Conservation (phyloP, 2,329 filamentous ascomycete species). For the Monilinia fructigena region DNA sequence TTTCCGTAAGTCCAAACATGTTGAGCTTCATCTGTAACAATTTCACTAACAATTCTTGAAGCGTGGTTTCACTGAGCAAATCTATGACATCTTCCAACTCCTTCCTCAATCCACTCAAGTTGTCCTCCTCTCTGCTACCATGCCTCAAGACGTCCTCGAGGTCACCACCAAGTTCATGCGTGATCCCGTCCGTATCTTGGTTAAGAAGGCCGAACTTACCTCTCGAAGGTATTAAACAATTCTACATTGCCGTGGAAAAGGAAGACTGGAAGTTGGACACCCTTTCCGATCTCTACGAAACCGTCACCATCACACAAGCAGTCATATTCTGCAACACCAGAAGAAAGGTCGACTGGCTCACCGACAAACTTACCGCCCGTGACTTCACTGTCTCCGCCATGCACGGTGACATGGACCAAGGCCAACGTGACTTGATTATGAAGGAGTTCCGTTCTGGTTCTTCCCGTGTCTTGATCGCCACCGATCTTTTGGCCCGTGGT, state of each 20-base stretch:
- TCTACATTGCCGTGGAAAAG: constrained; percentile 99
- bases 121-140: constrained; percentile 94
- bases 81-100: constrained; percentile 99
- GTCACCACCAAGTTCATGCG: constrained; percentile 99
- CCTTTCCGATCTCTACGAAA: constrained; percentile 98
- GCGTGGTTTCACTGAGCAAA: constrained; percentile 99
- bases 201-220: constrained; percentile 99
- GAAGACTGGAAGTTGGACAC: constrained; percentile 99
- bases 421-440: constrained; percentile 98
- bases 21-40: background rate
- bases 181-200: constrained; percentile 96
- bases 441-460: constrained; percentile 99
- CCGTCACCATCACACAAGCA: constrained; percentile 97
- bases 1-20: constrained; percentile 63
- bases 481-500: constrained; percentile 96
- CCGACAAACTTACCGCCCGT: constrained; percentile 96
- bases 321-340: constrained; percentile 99
- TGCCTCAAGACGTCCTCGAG: constrained; percentile 98
- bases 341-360: constrained; percentile 99
- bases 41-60: constrained; percentile 46
- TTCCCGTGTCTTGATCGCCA: constrained; percentile 97
- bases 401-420: constrained; percentile 99
- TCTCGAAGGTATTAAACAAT: constrained; percentile 99
- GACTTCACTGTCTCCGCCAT: constrained; percentile 99
- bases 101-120: constrained; percentile 98